phyloP scores from a whole-genome alignment of 805 yeast genomes.

The Lipomyces starkeyi region DNA sequence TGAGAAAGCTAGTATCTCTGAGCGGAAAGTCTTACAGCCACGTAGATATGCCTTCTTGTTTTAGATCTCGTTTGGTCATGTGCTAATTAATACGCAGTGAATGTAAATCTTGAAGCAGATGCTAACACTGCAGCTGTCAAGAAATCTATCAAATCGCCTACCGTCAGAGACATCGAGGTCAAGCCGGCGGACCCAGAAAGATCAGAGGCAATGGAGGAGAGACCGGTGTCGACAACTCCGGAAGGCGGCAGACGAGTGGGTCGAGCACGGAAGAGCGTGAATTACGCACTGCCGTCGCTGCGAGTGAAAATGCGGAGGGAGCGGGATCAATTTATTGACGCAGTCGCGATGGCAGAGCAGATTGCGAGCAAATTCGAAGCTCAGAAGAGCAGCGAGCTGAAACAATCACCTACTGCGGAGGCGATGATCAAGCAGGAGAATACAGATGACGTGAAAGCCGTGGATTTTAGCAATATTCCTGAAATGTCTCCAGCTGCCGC shows the following conservation, averaged over 20 bases:
- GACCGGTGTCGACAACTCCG: conserved; percentile 9
- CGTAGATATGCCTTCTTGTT: conserved; percentile 17
- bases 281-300: conserved; percentile 71
- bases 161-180: not conserved
- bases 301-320: conserved; percentile 73
- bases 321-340: conserved; percentile 64
- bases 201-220: not conserved
- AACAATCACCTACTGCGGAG: not conserved
- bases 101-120: conserved; percentile 15
- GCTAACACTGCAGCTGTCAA: not conserved
- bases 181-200: not conserved
- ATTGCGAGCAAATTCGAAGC: not conserved
- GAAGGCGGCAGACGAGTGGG: conserved; percentile 21
- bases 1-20: not conserved
- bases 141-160: not conserved
- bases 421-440: conserved; percentile 19
- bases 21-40: conserved; percentile 22
- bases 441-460: conserved; percentile 10
- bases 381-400: not conserved
- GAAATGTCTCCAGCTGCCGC: not conserved
- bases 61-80: too few relatives aligned
- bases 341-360: conserved; percentile 48
- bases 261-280: conserved; percentile 50
- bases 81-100: conserved; percentile 16
- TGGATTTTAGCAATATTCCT: conserved; percentile 13